Evolutionary conservation across 2,329 filamentous ascomycete species (phyloP).

Genomic region (Cryoendolithus antarcticus): DNA sequence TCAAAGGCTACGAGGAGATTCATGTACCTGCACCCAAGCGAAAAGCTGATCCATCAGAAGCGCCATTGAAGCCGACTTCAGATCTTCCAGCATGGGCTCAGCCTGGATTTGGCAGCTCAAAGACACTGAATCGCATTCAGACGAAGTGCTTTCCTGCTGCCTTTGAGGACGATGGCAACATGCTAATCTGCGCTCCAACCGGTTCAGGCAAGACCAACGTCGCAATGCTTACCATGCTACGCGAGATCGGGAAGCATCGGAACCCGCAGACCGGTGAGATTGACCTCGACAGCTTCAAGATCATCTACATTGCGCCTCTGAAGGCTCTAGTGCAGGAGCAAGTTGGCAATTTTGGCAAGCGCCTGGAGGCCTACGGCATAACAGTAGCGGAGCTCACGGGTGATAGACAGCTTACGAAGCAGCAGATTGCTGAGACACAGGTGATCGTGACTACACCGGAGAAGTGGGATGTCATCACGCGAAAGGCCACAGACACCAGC

Average conservation of each 20-base stretch:
- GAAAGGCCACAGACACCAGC: slow-evolving; percentile 91
- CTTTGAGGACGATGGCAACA: slow-evolving; percentile 88
- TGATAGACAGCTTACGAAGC: slow-evolving; percentile 94
- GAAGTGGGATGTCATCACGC: slow-evolving; percentile 98
- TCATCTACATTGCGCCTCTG: slow-evolving; percentile 90
- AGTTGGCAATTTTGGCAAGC: slow-evolving; percentile 90
- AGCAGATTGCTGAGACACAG: slow-evolving; percentile 95
- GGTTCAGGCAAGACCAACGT: slow-evolving; percentile 98
- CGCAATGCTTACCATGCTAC: slow-evolving; percentile 89
- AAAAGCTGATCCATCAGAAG: slow-evolving; percentile 65
- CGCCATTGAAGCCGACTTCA: slow-evolving; percentile 60
- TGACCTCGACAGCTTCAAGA: slow-evolving; percentile 93
- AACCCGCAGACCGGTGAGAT: slow-evolving; percentile 85
- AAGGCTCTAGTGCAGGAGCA: slow-evolving; percentile 96
- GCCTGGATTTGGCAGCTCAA: slow-evolving; percentile 70
- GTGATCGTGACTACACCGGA: slow-evolving; percentile 97
- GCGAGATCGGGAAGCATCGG: slow-evolving; percentile 91
- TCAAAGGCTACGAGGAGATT: slow-evolving; percentile 98
- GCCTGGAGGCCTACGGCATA: slow-evolving; percentile 82
- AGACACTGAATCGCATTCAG: slow-evolving; percentile 88
- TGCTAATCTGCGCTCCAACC: slow-evolving; percentile 94
- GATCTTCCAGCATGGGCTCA: slow-evolving; percentile 90
- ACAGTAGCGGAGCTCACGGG: slow-evolving; percentile 91
- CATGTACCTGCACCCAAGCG: slow-evolving; percentile 91
- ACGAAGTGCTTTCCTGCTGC: slow-evolving; percentile 84